Percentiles rank a stretch among this genome's conserved stretches.
Conservation (phyloP, 306 rosid species). For the Glycine tomentella region DNA sequence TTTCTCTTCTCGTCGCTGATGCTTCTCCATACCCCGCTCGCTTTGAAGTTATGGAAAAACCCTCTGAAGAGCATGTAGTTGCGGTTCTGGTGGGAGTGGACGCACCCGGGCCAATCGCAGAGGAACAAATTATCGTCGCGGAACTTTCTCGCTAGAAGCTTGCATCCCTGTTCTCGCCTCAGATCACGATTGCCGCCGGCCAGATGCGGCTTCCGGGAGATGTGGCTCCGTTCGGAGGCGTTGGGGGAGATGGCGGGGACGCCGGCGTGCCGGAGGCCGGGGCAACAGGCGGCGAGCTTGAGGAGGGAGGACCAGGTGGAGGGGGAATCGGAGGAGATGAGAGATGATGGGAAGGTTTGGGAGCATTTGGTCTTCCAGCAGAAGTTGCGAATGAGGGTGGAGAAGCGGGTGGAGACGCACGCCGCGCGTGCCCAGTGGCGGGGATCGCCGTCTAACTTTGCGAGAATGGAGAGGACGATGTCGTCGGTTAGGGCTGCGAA, state of each 20-base stretch:
- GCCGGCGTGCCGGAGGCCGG: constrained; percentile 78
- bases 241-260: too few species aligned
- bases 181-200: constrained; percentile 72
- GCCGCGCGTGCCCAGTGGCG: constrained; percentile 77
- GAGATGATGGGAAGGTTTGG: constrained; percentile 58
- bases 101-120: constrained; percentile 88
- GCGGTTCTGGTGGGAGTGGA: constrained; percentile 76
- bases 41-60: constrained; percentile 68
- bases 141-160: constrained; percentile 75
- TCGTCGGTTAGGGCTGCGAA: constrained; percentile 71
- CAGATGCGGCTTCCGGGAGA: constrained; percentile 56
- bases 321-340: constrained; percentile 50
- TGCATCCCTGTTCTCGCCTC: constrained; percentile 75
- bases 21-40: constrained; percentile 72
- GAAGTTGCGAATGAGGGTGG: constrained; percentile 59
- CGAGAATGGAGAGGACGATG: constrained; percentile 57
- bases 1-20: constrained; percentile 66
- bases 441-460: constrained; percentile 70
- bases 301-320: constrained; percentile 60
- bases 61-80: constrained; percentile 83
- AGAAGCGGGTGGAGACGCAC: constrained; percentile 72
- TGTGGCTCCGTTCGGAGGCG: background rate
- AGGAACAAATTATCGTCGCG: constrained; percentile 71
- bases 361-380: too few species aligned
- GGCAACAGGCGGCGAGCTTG: constrained; percentile 84